Evolutionary conservation across 345 rosid species (phyloP).

Genomic region (Hibiscus trionum): DNA sequence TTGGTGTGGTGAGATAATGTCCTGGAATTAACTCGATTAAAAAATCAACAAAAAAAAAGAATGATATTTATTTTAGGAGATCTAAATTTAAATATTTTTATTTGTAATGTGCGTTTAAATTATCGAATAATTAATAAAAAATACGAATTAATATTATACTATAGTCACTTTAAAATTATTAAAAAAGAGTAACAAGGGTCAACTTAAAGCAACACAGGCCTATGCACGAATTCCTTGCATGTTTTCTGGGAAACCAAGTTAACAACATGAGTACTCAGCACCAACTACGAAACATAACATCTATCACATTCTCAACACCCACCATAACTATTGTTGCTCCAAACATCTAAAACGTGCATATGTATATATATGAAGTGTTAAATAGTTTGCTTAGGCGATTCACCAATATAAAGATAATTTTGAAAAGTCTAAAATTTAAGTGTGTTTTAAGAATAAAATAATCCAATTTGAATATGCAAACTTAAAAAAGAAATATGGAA

Average conservation of each 20-base stretch:
- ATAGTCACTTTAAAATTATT: too few species aligned
- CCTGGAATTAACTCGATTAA: too few species aligned
- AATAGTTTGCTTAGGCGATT: not conserved
- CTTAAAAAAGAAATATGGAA: not conserved
- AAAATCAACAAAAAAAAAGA: too few species aligned
- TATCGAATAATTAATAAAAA: too few species aligned
- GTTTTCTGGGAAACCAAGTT: not conserved
- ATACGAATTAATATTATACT: too few species aligned
- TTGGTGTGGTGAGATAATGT: not conserved
- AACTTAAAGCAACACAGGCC: not conserved
- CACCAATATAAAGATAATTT: not conserved
- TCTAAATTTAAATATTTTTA: too few species aligned
- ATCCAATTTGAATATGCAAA: not conserved
- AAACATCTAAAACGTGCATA: not conserved
- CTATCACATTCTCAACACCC: not conserved
- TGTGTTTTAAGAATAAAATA: not conserved
- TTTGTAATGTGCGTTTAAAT: too few species aligned
- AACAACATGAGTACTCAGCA: not conserved
- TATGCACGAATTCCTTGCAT: constrained; percentile 3
- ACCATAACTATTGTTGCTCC: not conserved
- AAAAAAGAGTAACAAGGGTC: too few species aligned
- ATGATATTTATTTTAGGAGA: too few species aligned
- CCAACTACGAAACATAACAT: not conserved
- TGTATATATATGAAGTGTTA: not conserved
- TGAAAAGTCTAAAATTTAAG: not conserved